Evolutionary conservation across 1,284 basidiomycete species (phyloP), one percentile per base, ranked within the genome.

Genomic region (Cutaneotrichosporon cutaneum): DNA sequence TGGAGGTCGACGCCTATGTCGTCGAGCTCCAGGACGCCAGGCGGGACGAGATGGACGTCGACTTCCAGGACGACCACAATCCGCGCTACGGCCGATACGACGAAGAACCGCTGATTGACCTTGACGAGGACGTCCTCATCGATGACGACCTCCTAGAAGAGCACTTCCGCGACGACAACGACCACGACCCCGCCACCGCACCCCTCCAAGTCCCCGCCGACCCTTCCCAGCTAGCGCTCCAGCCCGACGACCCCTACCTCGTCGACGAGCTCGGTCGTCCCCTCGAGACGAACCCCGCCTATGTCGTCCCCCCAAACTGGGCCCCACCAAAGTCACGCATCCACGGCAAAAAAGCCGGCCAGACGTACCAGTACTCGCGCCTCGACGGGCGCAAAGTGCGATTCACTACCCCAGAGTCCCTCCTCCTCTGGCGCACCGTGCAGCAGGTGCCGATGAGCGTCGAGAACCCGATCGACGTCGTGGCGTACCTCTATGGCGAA

Each of bases 361-460:
- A 51, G 9, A 35, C 9, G 13, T 36, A 10, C 30, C 18, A 47
- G 33, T 58, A 58, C 35, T 50, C 56, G 14, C 56, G 56, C 24
- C 32, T 50, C 24, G n/a, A 18, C 27, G 57, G 57, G 4, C 35
- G 22, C 44, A 21, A 9, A 4, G 39, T 39, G 11, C 64, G 61
- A 30, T 77, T 74, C 74, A 68, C 70, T 0, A 42, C 60, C 26
- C 59, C 42, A 4, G 71, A 77, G 56, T 64, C 59, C 42, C 30
- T 74, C 4, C 63, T 76, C 9, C 61, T 77, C 2, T 77, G 73
- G 35, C 70, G 76, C 7, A 71, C 71, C 1, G 60, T 77, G 3
- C 76, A 77, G 55, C 68, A 71, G 51, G 70, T 74, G 1, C 73
- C 76, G 0, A 21, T 70, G 54, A 45, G 32, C 3, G 70, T 72